Evolutionary conservation across 345 rosid species (phyloP).

Genomic region (Eucalyptus marginata): DNA sequence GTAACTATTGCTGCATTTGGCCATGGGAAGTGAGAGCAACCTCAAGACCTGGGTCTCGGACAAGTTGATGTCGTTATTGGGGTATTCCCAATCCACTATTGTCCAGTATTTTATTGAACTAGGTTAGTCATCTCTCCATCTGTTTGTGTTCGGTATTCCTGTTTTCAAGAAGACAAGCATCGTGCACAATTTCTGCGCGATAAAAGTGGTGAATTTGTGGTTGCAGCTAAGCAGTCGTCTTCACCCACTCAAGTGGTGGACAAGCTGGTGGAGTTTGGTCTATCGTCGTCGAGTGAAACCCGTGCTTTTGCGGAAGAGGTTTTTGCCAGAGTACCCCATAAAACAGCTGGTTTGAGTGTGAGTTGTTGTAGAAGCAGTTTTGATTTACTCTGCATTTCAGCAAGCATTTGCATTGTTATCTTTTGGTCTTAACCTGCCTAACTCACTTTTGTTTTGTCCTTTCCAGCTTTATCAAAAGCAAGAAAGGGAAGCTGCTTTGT

Average conservation of each 20-base stretch:
- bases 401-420: not conserved
- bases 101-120: constrained; percentile 66
- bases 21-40: constrained; percentile 43
- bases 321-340: constrained; percentile 7
- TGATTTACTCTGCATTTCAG: not conserved
- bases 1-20: not conserved
- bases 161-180: not conserved
- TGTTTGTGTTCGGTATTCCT: not conserved
- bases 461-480: constrained; percentile 63
- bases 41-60: constrained; percentile 86
- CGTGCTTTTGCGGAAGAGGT: not conserved
- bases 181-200: not conserved
- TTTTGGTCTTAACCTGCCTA: not conserved
- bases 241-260: constrained; percentile 44
- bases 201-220: not conserved
- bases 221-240: constrained; percentile 62
- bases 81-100: constrained; percentile 61
- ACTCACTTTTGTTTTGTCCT: not conserved
- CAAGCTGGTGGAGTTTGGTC: not conserved
- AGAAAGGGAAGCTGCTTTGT: constrained; percentile 80
- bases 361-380: constrained; percentile 42
- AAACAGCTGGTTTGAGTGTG: constrained; percentile 1
- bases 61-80: constrained; percentile 57
- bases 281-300: not conserved
- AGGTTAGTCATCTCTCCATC: constrained; percentile 14